Evolutionary conservation across 1,139 yeast genomes (phyloP).

Genomic region (Meyerozyma guilliermondii): DNA sequence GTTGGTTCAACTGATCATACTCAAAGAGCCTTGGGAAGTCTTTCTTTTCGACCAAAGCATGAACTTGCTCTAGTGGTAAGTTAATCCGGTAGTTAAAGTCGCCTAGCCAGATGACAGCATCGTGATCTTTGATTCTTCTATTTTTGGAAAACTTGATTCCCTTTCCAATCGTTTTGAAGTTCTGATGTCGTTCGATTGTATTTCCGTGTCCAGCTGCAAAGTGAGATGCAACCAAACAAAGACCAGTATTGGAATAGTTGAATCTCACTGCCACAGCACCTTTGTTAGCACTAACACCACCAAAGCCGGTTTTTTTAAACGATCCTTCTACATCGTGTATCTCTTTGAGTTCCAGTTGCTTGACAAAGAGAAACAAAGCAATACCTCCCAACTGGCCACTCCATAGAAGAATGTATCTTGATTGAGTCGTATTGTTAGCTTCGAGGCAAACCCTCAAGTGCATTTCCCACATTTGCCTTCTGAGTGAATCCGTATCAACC

Average conservation of each 20-base stretch:
- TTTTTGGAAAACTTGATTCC: slow-evolving; percentile 49
- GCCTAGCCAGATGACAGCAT: slow-evolving; percentile 87
- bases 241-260: slow-evolving; percentile 51
- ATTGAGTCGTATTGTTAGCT: slow-evolving; percentile 23
- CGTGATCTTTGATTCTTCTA: slow-evolving; percentile 62
- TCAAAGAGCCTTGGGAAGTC: slow-evolving; percentile 53
- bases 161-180: slow-evolving; percentile 56
- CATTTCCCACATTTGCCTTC: slow-evolving; percentile 75
- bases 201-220: slow-evolving; percentile 84
- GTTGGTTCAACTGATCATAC: slow-evolving; percentile 71
- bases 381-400: slow-evolving; percentile 93
- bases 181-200: slow-evolving; percentile 77
- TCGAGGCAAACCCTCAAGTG: slow-evolving; percentile 58
- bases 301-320: slow-evolving; percentile 14
- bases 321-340: slow-evolving; percentile 11
- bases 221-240: slow-evolving; percentile 54
- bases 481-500: slow-evolving; percentile 71
- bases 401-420: slow-evolving; percentile 65
- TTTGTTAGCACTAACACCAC: slow-evolving; percentile 71
- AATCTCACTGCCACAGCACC: slow-evolving; percentile 90
- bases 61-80: slow-evolving; percentile 59
- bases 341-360: slow-evolving; percentile 10
- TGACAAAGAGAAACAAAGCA: slow-evolving; percentile 46
- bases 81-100: slow-evolving; percentile 85
- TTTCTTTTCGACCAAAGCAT: slow-evolving; percentile 46